Evolutionary conservation across 306 rosid species (phyloP).

Genomic region (Casuarina cunninghamiana): DNA sequence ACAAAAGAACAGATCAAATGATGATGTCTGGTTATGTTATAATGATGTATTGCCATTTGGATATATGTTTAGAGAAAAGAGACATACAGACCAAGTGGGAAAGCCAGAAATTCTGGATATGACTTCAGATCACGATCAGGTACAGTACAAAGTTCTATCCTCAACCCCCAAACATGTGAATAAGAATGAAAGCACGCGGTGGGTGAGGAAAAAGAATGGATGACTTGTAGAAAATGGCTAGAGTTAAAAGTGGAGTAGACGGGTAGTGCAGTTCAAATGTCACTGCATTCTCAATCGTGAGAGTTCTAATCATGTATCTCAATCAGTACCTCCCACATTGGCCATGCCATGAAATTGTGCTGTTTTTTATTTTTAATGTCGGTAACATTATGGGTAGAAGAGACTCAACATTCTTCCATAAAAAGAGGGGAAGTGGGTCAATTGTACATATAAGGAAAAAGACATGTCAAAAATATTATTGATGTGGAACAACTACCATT

Average conservation of each 20-base stretch:
- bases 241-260: background rate
- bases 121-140: background rate
- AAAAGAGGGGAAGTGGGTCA: too few species aligned
- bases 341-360: too few species aligned
- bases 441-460: too few species aligned
- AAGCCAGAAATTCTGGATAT: background rate
- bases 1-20: background rate
- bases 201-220: background rate
- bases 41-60: background rate
- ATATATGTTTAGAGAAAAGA: background rate
- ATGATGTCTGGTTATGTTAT: background rate
- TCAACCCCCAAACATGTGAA: background rate
- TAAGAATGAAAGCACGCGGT: background rate
- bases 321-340: too few species aligned
- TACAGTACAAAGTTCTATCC: background rate
- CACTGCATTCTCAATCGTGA: background rate
- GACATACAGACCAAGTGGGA: background rate
- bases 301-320: too few species aligned
- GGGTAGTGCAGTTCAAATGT: background rate
- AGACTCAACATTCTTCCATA: too few species aligned
- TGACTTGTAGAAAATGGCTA: background rate
- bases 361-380: too few species aligned
- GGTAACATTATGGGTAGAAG: too few species aligned
- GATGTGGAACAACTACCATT: too few species aligned
- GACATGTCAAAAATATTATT: too few species aligned